Evolutionary conservation across 768 basidiomycete genomes (phyloP), one percentile per base, ranked within the genome.

Genomic region (Megacollybia marginata): DNA sequence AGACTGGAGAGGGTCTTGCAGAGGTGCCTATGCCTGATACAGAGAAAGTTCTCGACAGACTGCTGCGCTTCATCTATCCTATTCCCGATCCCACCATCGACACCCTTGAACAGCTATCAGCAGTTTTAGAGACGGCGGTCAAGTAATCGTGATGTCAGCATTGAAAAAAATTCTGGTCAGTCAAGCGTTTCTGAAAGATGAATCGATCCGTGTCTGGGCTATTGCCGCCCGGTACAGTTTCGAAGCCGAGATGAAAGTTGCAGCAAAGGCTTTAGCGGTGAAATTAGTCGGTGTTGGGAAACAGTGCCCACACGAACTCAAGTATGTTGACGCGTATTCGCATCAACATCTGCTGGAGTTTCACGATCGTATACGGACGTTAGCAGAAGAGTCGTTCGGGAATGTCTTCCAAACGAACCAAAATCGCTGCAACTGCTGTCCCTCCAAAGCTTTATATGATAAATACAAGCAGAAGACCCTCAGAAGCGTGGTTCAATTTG

Each of bases 161-260:
- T 69, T 88, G 16, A 77, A 82, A 46, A 65, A 60, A 42, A 60
- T 72, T 19, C 75, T 88, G 33, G 54, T 82, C 13, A 70, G 77
- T 0, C 69, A 75, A 6, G 60, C 58, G 9, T 83, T 81, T 59
- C 60, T 82, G 13, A 54, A 63, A 35, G 55, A 65, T 12, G 69
- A 68, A 9, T 80, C 87, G 9, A 69, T 72, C 11, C 79, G 82
- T 10, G 82, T 87, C 2, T 89, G 82, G 54, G 83, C 85, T 28
- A 78, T 87, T 38, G 84, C 86, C 2, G 78, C 76, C 51, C 79
- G 80, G 4, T 80, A 75, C 50, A 80, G 80, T 18, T 63, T 88
- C 13, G 76, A 82, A 42, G 74, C 78, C 28, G 71, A 73, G 55
- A 62, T 63, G 2, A 60, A 50, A 45, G 42, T 55, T 2, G 66